These are phyloP conservation scores for Penstemon newberryi DNA, from an alignment of 257 asterid genomes.

Conservation along the genomic window DNA sequence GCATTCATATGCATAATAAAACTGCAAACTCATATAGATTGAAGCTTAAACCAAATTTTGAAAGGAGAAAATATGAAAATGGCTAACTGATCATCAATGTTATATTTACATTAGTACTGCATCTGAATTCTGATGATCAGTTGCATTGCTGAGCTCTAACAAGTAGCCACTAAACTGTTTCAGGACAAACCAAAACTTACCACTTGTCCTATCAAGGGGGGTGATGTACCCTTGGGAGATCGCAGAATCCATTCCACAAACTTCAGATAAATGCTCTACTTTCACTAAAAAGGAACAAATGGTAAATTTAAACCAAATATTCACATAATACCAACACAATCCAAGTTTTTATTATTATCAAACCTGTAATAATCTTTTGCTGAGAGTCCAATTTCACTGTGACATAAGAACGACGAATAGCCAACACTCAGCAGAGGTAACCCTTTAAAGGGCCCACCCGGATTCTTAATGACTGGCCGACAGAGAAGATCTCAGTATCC, in stretches of 20 bases:
- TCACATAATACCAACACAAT: slow-evolving; percentile 6
- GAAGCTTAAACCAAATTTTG: slow-evolving; percentile 12
- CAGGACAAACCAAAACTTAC: background rate
- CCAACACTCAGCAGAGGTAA: slow-evolving; percentile 81
- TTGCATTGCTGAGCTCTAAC: no score
- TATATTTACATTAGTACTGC: background rate
- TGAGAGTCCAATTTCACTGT: slow-evolving; percentile 95
- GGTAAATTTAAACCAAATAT: slow-evolving; percentile 11
- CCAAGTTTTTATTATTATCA: slow-evolving; percentile 19
- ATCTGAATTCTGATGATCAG: no score
- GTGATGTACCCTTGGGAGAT: slow-evolving; percentile 59
- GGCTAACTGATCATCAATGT: no score
- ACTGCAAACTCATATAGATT: background rate
- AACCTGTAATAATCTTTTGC: slow-evolving; percentile 91
- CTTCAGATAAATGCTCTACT: slow-evolving; percentile 84
- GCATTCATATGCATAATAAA: background rate
- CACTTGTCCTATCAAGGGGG: slow-evolving; percentile 13
- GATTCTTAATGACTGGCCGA: slow-evolving; percentile 84
- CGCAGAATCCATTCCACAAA: slow-evolving; percentile 66
- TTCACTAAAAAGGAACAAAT: slow-evolving; percentile 55
- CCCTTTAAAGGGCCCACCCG: slow-evolving; percentile 97
- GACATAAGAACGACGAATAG: slow-evolving; percentile 86
- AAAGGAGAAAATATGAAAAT: background rate
- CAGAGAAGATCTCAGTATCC: slow-evolving; percentile 69
- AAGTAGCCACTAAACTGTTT: slow-evolving; percentile 4